Evolutionary conservation across 257 asterid species (phyloP), one percentile per base, ranked within the genome.

Genomic region (Ligustrum vulgare): DNA sequence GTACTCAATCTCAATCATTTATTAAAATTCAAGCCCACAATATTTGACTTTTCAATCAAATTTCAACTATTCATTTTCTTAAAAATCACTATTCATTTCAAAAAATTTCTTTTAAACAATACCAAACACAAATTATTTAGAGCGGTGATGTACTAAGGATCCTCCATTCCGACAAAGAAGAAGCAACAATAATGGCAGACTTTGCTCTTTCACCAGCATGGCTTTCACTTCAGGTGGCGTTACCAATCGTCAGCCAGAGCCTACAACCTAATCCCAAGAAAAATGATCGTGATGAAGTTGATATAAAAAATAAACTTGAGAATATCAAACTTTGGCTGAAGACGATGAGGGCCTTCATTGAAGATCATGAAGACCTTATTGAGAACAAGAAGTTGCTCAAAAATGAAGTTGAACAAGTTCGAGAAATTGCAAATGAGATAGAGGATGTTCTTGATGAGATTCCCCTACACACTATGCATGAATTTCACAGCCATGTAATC

Each of bases 391-490:
- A 13, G 15, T 39, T 39, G 47, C 13, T 13, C 15, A 39, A 39
- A 39, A 13, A 39, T 54, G 47, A 64, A 6, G 51, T 81, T 37
- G 8, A 45, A 0, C 67, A 73, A 32, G 37, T 73, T 16, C 74
- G 80, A 11, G 37, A 47, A 0, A 73, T 67, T 34, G 84, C 84
- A 7, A 70, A 25, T 64, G 79, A 73, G 0, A 76, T 84, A 0
- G 88, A 81, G 77, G 82, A 81, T 43, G 80, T 79, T 28, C 36
- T 84, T 8, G 88, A 84, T 5, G 78, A 76, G 54, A 54, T 70
- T 16, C 0, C 73, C 62, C 67, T 67, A 8, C 88, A 79, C 83
- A 41, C 80, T 1, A 77, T 35, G 39, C 73, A 81, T 23, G 37
- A 72, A 0, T 76, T 70, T 32, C 86, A 51, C 74, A 28, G 7